These are phyloP conservation scores for Emericellopsis terricola DNA, from an alignment of 495 filamentous ascomycete genomes.

Conservation along the genomic window DNA sequence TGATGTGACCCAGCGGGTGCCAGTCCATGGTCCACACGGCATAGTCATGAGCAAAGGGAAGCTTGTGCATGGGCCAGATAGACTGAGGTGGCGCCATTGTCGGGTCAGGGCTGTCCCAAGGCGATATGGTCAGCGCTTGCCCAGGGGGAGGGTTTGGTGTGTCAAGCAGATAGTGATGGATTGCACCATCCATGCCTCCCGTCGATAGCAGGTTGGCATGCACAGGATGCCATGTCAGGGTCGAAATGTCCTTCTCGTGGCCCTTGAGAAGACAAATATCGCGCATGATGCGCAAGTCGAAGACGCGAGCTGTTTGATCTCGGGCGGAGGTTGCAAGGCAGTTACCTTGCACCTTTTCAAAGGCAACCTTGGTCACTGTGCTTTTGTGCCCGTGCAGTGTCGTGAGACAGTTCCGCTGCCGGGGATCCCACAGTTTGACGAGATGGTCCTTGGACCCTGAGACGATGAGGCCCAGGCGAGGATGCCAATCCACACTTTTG, in stretches of 20 bases:
- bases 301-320: constrained; percentile 79
- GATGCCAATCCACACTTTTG: constrained; percentile 94
- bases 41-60: constrained; percentile 78
- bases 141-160: constrained; percentile 71
- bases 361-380: constrained; percentile 73
- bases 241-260: constrained; percentile 89
- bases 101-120: constrained; percentile 70
- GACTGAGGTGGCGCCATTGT: constrained; percentile 61
- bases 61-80: constrained; percentile 70
- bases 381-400: constrained; percentile 97
- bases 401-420: constrained; percentile 73
- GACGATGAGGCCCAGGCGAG: constrained; percentile 81
- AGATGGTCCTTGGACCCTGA: constrained; percentile 95
- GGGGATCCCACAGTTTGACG: constrained; percentile 94
- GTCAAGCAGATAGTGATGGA: constrained; percentile 84
- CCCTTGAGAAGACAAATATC: constrained; percentile 82
- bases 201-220: constrained; percentile 80
- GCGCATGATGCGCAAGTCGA: constrained; percentile 95
- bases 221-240: constrained; percentile 83
- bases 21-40: constrained; percentile 95
- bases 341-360: constrained; percentile 65
- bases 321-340: constrained; percentile 82
- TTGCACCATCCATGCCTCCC: constrained; percentile 70
- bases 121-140: constrained; percentile 44
- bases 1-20: constrained; percentile 89